Evolutionary conservation across 208 protist genomes (phyloP).

Genomic region (Novymonas esmeraldas): DNA sequence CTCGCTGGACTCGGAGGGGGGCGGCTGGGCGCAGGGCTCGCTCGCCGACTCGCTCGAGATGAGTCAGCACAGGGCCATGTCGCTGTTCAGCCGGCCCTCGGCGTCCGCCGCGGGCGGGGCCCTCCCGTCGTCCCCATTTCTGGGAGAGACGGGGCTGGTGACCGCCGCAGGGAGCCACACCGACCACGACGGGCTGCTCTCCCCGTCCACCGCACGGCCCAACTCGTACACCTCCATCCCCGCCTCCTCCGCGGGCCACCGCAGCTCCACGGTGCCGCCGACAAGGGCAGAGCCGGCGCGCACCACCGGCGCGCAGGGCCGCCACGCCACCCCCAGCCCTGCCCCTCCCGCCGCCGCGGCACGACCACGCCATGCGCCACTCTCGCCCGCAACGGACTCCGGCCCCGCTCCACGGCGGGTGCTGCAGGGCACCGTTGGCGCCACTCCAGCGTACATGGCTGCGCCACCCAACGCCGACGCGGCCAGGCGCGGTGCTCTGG

Average conservation of each 20-base stretch:
- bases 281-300: conserved; percentile 3
- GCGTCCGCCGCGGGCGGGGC: conserved; percentile 3
- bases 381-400: not conserved
- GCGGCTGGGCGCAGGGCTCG: conserved; percentile 25
- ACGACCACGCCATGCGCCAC: not conserved
- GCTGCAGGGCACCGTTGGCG: not conserved
- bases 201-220: not conserved
- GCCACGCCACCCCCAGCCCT: not conserved
- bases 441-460: not conserved
- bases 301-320: conserved; percentile 4
- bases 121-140: not conserved
- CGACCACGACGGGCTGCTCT: not conserved
- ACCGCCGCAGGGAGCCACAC: not conserved
- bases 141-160: not conserved
- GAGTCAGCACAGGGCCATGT: conserved; percentile 18
- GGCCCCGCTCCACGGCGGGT: not conserved
- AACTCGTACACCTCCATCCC: not conserved
- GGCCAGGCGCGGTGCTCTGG: not conserved
- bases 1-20: conserved; percentile 30
- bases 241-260: conserved; percentile 5
- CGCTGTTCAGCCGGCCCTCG: conserved; percentile 7
- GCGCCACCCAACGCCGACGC: not conserved
- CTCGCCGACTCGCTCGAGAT: conserved; percentile 32
- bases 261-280: not conserved
- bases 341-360: not conserved